phyloP scores from a whole-genome alignment of 108 stramenopile species.

The Halocafeteria seosinensis region DNA sequence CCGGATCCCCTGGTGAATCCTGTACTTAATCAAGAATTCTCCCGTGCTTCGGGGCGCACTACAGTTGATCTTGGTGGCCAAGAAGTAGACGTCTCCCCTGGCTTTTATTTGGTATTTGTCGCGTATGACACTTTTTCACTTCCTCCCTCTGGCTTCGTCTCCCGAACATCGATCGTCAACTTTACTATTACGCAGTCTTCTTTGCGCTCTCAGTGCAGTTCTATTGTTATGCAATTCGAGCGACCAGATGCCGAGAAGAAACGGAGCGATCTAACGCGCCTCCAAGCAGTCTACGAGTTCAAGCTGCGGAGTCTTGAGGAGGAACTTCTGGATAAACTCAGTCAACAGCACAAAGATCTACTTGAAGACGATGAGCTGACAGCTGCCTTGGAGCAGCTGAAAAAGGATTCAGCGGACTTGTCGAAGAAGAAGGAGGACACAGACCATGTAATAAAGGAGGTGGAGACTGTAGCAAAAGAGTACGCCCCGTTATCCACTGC shows the following conservation, averaged over 20 bases:
- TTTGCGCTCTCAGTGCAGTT: constrained; percentile 67
- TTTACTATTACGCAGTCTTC: constrained; percentile 88
- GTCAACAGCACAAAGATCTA: constrained; percentile 80
- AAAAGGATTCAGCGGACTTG: constrained; percentile 77
- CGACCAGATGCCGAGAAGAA: constrained; percentile 80
- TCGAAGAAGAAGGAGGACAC: constrained; percentile 74
- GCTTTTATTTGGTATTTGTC: constrained; percentile 72
- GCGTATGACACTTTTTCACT: constrained; percentile 58
- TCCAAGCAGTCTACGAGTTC: constrained; percentile 82
- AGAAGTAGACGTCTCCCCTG: constrained; percentile 86
- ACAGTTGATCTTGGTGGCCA: constrained; percentile 82
- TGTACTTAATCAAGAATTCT: constrained; percentile 75
- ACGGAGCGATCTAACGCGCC: constrained; percentile 53
- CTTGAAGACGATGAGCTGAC: constrained; percentile 85
- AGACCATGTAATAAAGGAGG: constrained; percentile 64
- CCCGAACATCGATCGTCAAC: constrained; percentile 80
- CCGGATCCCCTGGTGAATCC: constrained; percentile 91
- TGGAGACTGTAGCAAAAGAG: constrained; percentile 50
- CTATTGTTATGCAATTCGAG: constrained; percentile 56
- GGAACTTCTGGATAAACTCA: constrained; percentile 72
- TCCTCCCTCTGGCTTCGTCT: constrained; percentile 81
- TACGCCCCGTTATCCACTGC: constrained; percentile 65
- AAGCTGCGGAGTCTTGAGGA: constrained; percentile 83
- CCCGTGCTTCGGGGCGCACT: constrained; percentile 76
- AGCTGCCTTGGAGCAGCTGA: constrained; percentile 75